phyloP scores from a whole-genome alignment of 192 early-diverging fungal genomes.

The Rhizophagus sp. region DNA sequence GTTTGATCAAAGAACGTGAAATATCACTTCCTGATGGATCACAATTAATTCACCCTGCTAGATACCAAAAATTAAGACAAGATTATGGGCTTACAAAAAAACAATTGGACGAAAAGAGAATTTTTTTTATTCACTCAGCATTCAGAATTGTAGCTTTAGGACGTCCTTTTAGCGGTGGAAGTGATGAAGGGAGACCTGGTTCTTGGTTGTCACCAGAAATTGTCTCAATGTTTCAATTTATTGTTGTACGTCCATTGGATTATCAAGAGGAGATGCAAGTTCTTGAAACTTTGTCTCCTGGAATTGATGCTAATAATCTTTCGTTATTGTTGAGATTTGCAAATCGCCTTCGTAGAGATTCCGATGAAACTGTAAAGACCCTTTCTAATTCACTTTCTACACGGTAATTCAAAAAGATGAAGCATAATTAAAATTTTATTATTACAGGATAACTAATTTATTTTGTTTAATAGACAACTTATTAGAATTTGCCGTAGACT shows the following conservation, averaged over 20 bases:
- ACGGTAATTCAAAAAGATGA: constrained; percentile 40
- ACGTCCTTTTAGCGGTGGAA: constrained; percentile 51
- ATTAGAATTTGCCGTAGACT: constrained; percentile 70
- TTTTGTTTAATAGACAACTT: constrained; percentile 54
- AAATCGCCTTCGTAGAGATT: constrained; percentile 55
- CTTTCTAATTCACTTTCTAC: constrained; percentile 66
- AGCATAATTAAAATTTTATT: not conserved
- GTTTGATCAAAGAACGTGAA: constrained; percentile 70
- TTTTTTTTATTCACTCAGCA: constrained; percentile 65
- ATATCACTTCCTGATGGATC: constrained; percentile 68
- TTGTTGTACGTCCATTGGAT: constrained; percentile 61
- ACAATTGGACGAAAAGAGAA: constrained; percentile 49
- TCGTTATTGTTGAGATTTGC: constrained; percentile 56
- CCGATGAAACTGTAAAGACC: constrained; percentile 59
- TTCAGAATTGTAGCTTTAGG: constrained; percentile 77
- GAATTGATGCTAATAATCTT: constrained; percentile 47
- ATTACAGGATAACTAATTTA: not conserved
- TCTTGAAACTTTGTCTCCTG: constrained; percentile 51
- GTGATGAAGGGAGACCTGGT: constrained; percentile 46
- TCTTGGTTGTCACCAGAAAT: constrained; percentile 75
- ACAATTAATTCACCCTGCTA: constrained; percentile 50
- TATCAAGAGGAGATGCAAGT: constrained; percentile 53
- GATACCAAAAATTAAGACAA: constrained; percentile 57
- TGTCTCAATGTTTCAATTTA: constrained; percentile 69
- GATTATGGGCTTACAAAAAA: constrained; percentile 47